A percentile compares a stretch with the other conserved stretches of the same genome.
Evolutionary conservation across 345 rosid species (phyloP).

Genomic region (Eucalyptus erythrocorys): DNA sequence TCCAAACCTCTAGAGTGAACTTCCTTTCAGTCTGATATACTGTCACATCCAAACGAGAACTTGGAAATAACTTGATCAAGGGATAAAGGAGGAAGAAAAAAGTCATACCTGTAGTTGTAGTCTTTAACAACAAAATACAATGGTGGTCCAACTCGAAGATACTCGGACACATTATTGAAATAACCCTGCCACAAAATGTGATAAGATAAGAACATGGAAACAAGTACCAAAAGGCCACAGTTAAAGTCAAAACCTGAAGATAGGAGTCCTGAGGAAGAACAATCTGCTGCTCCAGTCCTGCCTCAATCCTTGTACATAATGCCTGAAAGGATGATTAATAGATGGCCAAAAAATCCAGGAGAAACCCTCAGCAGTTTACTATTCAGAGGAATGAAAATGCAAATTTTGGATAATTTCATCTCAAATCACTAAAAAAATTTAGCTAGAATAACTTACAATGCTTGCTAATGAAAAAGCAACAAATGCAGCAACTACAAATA

Average conservation of each 20-base stretch:
- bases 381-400: background rate
- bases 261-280: conserved; percentile 59
- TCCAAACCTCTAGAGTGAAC: background rate
- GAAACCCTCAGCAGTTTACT: background rate
- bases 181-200: conserved; percentile 30
- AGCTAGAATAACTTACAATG: conserved; percentile 27
- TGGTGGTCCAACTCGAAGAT: conserved; percentile 51
- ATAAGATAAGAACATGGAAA: background rate
- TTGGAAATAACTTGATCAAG: background rate
- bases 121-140: conserved; percentile 52
- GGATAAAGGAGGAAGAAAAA: background rate
- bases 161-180: conserved; percentile 33
- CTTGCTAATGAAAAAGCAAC: conserved; percentile 31
- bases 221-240: background rate
- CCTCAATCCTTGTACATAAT: conserved; percentile 34
- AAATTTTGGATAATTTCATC: background rate
- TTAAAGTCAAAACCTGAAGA: conserved; percentile 31
- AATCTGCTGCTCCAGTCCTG: conserved; percentile 49
- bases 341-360: background rate
- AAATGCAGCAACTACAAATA: conserved; percentile 31
- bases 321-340: conserved; percentile 14
- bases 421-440: background rate
- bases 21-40: background rate
- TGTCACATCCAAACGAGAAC: background rate
- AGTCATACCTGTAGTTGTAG: conserved; percentile 38